Conservation (phyloP, 2,329 filamentous ascomycete species). For the Claviceps sp. region DNA sequence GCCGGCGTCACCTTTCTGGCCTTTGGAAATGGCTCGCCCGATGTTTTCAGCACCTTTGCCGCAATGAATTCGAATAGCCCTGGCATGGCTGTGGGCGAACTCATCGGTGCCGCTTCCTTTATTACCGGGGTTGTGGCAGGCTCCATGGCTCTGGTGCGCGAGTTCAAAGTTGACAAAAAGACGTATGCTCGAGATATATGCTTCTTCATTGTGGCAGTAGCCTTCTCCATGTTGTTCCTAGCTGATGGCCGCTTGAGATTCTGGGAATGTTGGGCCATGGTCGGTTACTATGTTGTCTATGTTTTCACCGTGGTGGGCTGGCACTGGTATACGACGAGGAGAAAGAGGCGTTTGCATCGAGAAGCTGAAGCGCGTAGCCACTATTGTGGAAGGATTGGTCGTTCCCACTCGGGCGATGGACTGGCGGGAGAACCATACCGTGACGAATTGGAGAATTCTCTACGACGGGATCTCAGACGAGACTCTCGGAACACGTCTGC, state of each 20-base stretch:
- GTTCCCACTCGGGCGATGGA: constrained; percentile 36
- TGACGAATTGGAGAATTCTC: constrained; percentile 34
- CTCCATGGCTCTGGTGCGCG: constrained; percentile 91
- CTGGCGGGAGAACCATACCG: constrained; percentile 47
- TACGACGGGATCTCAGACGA: constrained; percentile 11
- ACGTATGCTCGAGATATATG: constrained; percentile 84
- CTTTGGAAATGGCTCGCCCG: constrained; percentile 93
- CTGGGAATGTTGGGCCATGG: constrained; percentile 88
- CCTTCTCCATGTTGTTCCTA: constrained; percentile 77
- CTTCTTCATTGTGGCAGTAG: constrained; percentile 80
- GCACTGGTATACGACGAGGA: constrained; percentile 72
- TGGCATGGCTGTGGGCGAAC: constrained; percentile 88
- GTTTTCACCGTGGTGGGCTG: constrained; percentile 77
- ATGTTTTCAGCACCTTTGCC: constrained; percentile 97
- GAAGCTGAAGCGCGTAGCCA: constrained; percentile 64
- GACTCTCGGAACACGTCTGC: constrained; percentile 9
- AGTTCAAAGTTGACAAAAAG: constrained; percentile 79
- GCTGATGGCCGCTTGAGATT: constrained; percentile 70
- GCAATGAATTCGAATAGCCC: constrained; percentile 95
- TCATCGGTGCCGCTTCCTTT: constrained; percentile 89
- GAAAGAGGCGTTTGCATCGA: constrained; percentile 45
- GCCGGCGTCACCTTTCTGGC: constrained; percentile 93
- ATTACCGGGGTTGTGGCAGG: constrained; percentile 94
- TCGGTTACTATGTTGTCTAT: constrained; percentile 81
- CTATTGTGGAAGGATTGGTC: constrained; percentile 44